A percentile compares a stretch with the other conserved stretches of the same genome.
Conservation (phyloP, 2,329 filamentous ascomycete genomes). For the Massarina eburnea region DNA sequence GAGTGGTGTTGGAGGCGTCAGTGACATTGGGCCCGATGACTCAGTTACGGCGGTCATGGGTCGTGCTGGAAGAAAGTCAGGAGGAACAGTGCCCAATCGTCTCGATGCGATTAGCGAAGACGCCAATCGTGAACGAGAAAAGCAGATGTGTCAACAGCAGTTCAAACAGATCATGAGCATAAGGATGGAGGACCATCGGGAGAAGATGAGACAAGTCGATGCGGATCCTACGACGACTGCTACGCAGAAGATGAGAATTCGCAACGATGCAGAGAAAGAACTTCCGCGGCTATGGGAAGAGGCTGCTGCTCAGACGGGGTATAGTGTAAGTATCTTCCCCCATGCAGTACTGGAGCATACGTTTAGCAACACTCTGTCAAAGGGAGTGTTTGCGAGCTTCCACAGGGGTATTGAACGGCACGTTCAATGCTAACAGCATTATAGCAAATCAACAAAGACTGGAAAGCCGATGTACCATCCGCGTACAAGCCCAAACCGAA, state of each 20-base stretch:
- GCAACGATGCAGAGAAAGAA: not conserved
- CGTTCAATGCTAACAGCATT: not conserved
- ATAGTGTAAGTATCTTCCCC: not conserved
- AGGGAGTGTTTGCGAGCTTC: too few species aligned
- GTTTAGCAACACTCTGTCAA: too few species aligned
- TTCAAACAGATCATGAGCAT: not conserved
- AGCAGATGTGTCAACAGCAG: not conserved
- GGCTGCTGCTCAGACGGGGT: not conserved
- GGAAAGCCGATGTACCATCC: not conserved
- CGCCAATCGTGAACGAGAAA: not conserved
- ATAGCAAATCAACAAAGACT: not conserved
- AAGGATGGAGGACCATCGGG: too few species aligned
- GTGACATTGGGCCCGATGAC: not conserved
- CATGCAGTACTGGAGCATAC: too few species aligned
- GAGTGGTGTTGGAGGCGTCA: not conserved
- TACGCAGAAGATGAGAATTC: not conserved
- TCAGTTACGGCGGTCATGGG: not conserved
- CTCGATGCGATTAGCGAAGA: not conserved
- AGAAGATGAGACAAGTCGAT: not conserved
- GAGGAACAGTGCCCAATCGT: too few species aligned
- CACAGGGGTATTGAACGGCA: not conserved
- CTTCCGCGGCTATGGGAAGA: not conserved
- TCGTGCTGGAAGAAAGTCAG: too few species aligned
- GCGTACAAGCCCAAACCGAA: not conserved
- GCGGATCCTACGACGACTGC: not conserved